These are phyloP conservation scores for Malassezia restricta DNA, from an alignment of 1,284 basidiomycete species.

Conservation along the genomic window DNA sequence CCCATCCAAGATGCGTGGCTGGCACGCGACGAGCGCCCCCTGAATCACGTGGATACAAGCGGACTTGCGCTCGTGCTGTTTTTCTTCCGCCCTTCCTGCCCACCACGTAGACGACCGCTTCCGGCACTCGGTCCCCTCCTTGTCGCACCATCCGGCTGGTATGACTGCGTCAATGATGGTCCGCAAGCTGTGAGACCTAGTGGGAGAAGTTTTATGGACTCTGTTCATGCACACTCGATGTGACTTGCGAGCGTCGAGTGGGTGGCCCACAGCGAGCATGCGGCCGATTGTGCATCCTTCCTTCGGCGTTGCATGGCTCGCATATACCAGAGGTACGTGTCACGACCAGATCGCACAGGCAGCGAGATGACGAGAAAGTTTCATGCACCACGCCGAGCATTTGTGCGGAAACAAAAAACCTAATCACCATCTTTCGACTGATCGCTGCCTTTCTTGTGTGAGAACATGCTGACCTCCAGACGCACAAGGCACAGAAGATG, in stretches of 20 bases:
- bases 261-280: background rate
- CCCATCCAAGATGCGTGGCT: too few relatives aligned
- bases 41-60: slow-evolving; percentile 3
- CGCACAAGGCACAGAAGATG: slow-evolving; percentile 62
- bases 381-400: slow-evolving; percentile 98
- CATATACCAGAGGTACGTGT: slow-evolving; percentile 82
- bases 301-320: slow-evolving; percentile 78
- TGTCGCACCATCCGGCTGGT: too few relatives aligned
- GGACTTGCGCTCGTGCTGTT: background rate
- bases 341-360: background rate
- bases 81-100: background rate
- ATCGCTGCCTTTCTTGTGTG: background rate
- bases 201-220: background rate
- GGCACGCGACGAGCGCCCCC: background rate
- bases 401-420: slow-evolving; percentile 19
- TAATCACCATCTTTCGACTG: slow-evolving; percentile 21
- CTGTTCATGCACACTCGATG: background rate
- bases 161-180: too few relatives aligned
- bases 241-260: background rate
- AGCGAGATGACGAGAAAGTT: slow-evolving; percentile 47
- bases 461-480: slow-evolving; percentile 52
- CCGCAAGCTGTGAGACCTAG: background rate
- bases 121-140: background rate
- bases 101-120: background rate
- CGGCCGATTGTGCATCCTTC: background rate